Base-by-base conservation (phyloP, 177 flowering plant species). In the Vitis hybrid region DNA sequence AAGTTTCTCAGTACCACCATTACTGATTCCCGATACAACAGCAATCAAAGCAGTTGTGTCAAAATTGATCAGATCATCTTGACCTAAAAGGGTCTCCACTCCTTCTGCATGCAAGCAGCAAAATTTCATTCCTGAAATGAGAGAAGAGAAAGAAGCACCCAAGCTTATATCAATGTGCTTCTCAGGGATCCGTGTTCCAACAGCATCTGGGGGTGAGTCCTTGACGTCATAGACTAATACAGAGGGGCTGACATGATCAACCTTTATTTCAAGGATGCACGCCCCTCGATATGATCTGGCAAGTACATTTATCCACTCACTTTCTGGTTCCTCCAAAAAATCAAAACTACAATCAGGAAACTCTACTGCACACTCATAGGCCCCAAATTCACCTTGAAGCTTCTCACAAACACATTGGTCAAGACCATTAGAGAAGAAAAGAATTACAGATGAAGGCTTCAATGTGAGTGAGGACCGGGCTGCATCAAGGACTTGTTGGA, bases 21-120 rank as follows among this genome's bases (percentile, higher is more conserved):
- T 95, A 76, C 97, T 93, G 62, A 93, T 89, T 52, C 98, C 99
- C 0, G 98, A 93, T 5, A 89, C 90, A 75, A 93, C 69, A 59
- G 99, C 98, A 78, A 95, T 76, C 82, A 95, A 80, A 65, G 97
- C 91, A 21, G 99, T 93, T 12, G 99, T 93, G 69, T 91, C 98
- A 84, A 95, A 88, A 80, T 93, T 95, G 46, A 35, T 35, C 46
- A 35, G 46, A 35, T 35, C 46, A 15, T 27, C 70, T 5, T 65
- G 71, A 57, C 71, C 40, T 2, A 56, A 15, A 3, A 72, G 55
- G n/a, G 66, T 21, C 19, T 52, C 77, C 51, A 48, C 55, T 55
- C 70, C 73, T 55, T 64, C 61, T 11, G 19, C 62, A 69, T 69
- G 74, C 57, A 50, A 14, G 2, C 75, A 59, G 56, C 18, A 60